A percentile compares a stretch with the other conserved stretches of the same genome.
Evolutionary conservation across 2,329 filamentous ascomycete species (phyloP).

Genomic region (Epichloe amarillans): DNA sequence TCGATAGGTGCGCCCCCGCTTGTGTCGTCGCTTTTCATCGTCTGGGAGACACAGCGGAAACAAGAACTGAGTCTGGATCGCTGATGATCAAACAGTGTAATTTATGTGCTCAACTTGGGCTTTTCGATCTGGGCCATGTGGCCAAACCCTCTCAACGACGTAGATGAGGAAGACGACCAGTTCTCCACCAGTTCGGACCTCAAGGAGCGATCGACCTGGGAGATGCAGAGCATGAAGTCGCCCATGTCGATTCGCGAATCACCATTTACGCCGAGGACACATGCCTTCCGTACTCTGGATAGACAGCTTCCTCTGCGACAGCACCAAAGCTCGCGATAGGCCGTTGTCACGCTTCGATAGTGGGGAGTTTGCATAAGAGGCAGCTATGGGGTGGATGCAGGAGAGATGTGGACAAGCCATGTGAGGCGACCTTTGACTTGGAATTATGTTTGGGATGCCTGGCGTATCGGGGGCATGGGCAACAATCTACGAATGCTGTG

Average conservation of each 20-base stretch:
- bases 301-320: constrained; percentile 39
- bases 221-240: constrained; percentile 40
- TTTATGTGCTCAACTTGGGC: constrained; percentile 46
- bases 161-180: constrained; percentile 30
- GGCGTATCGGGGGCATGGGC: neutral
- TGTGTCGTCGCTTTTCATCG: neutral
- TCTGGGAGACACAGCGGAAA: neutral
- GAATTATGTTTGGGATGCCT: neutral
- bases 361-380: neutral
- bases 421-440: neutral
- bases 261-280: constrained; percentile 52
- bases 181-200: constrained; percentile 21
- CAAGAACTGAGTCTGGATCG: neutral
- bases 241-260: constrained; percentile 18
- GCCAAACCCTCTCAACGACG: constrained; percentile 41
- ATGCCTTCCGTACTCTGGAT: constrained; percentile 52
- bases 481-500: neutral
- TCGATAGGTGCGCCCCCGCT: constrained; percentile 9
- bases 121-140: constrained; percentile 45
- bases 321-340: constrained; percentile 10
- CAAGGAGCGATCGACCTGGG: constrained; percentile 36
- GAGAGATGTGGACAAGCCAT: neutral
- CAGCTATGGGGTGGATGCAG: neutral
- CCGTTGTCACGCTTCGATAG: neutral
- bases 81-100: constrained; percentile 25